A percentile compares a stretch with the other conserved stretches of the same genome.
phyloP scores from a whole-genome alignment of 257 asterid genomes.

The Pogostemon cablin region DNA sequence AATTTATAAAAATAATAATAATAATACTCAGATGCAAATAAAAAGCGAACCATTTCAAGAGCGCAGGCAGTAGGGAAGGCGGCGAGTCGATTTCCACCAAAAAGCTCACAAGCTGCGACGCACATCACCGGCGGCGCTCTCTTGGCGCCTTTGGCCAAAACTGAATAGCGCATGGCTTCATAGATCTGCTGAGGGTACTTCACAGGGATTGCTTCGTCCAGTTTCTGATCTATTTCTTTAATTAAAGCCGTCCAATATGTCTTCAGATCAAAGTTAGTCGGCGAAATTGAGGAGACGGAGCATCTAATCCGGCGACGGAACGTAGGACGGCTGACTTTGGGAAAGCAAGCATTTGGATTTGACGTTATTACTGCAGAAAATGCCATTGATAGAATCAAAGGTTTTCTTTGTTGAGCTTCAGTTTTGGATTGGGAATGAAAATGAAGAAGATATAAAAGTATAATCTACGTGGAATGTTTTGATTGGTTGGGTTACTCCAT shows the following conservation, averaged over 20 bases:
- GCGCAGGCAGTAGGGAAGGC: slow-evolving; percentile 99
- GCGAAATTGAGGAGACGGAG: slow-evolving; percentile 42
- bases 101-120: slow-evolving; percentile 89
- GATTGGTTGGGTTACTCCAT: too few relatives aligned
- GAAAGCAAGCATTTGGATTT: slow-evolving; percentile 35
- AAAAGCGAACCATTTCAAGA: slow-evolving; percentile 76
- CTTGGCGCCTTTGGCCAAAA: slow-evolving; percentile 84
- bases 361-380: slow-evolving; percentile 36
- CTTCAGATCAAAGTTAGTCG: slow-evolving; percentile 71
- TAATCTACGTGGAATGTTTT: too few relatives aligned
- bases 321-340: slow-evolving; percentile 40
- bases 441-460: too few relatives aligned
- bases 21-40: not conserved
- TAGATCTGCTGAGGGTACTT: slow-evolving; percentile 89
- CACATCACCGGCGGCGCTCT: slow-evolving; percentile 97
- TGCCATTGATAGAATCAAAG: slow-evolving; percentile 26
- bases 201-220: slow-evolving; percentile 81
- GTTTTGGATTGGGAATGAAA: too few relatives aligned
- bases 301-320: slow-evolving; percentile 52
- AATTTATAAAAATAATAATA: not conserved
- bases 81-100: slow-evolving; percentile 78
- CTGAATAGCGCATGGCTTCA: slow-evolving; percentile 96
- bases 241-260: slow-evolving; percentile 82
- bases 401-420: too few relatives aligned
- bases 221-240: slow-evolving; percentile 74